Base-by-base conservation (phyloP, 176 grass and related monocot species). In the Oryza glumipatula region DNA sequence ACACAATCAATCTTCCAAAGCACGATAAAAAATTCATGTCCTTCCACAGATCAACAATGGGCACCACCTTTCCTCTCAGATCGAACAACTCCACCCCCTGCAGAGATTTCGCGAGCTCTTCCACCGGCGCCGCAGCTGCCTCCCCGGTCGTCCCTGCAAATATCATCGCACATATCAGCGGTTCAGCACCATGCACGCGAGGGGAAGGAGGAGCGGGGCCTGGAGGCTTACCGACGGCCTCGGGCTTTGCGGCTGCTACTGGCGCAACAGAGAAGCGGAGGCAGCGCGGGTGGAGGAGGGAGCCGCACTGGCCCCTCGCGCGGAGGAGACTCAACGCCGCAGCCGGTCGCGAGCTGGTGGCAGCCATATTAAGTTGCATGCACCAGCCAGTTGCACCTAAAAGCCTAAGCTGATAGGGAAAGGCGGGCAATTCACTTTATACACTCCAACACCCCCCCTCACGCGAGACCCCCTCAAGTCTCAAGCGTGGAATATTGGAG, bases 1-100 rank as follows among this genome's bases (percentile, higher is more conserved):
- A n/a, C 8, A 83, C 73, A 65, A 5, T 14, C 14, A 30, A 23
- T 58, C 14, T 15, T 36, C 6, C 5, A 24, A 7, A 77, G 56
- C 4, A 43, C 19, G 16, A 63, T 7, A 36, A 14, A 76, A 72
- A 81, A 85, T 90, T 95, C 84, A 88, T 95, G 30, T 92, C 91
- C 78, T 80, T 95, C 96, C 96, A 98, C 54, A 98, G 85, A 90
- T 98, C 87, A 88, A 88, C 88, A 12, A 95, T 70, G 30, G 80
- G 74, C 21, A 95, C 71, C 3, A 81, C 79, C 82, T 90, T 95
- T 5, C 96, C 91, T 36, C 36, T 92, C 72, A 98, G 66, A 86
- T 98, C 93, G 78, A 95, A 85, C 76, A 98, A 87, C 70, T 95
- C 83, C 39, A 98, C 89, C 11, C 87, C 89, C 81, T 92, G 83